A percentile compares a stretch with the other conserved stretches of the same genome.
Conservation (phyloP, 2,329 filamentous ascomycete species). For the Myotisia sp. region DNA sequence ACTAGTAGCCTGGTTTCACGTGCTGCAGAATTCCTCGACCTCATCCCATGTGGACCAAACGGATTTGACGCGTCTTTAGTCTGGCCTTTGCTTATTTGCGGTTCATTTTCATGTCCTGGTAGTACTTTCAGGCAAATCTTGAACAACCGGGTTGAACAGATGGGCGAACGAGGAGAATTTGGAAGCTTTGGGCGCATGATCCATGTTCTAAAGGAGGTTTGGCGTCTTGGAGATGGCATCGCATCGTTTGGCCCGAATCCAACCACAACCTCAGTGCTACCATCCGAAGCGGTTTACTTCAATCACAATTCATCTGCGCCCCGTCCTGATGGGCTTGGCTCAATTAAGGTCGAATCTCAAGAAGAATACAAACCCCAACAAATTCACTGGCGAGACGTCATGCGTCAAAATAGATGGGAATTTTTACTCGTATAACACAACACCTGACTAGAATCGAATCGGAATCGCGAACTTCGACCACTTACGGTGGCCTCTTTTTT, state of each 20-base stretch:
- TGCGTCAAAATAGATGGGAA: conserved; percentile 81
- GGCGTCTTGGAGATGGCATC: conserved; percentile 55
- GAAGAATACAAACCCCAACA: conserved; percentile 10
- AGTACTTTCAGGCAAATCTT: conserved; percentile 69
- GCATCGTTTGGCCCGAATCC: conserved; percentile 1
- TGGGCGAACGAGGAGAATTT: conserved; percentile 63
- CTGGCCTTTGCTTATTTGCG: conserved; percentile 85
- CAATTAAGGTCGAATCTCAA: too few species aligned
- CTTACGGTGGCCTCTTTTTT: too few species aligned
- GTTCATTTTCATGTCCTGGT: conserved; percentile 56
- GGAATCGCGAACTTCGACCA: too few species aligned
- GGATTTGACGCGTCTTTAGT: conserved; percentile 84
- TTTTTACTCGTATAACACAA: conserved; percentile 62
- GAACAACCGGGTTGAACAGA: conserved; percentile 54
- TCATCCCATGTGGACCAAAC: conserved; percentile 63
- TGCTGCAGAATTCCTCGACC: conserved; percentile 60
- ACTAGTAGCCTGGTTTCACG: conserved; percentile 65
- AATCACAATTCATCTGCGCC: too few species aligned
- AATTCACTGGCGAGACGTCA: conserved; percentile 84
- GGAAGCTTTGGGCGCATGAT: conserved; percentile 78
- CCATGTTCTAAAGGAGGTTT: conserved; percentile 66
- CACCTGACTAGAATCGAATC: too few species aligned
- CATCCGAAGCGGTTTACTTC: background rate
- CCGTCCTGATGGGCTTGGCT: too few species aligned
- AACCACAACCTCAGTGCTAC: conserved; percentile 2